Conservation (phyloP, 495 filamentous ascomycete genomes). For the Xylaria venustula region DNA sequence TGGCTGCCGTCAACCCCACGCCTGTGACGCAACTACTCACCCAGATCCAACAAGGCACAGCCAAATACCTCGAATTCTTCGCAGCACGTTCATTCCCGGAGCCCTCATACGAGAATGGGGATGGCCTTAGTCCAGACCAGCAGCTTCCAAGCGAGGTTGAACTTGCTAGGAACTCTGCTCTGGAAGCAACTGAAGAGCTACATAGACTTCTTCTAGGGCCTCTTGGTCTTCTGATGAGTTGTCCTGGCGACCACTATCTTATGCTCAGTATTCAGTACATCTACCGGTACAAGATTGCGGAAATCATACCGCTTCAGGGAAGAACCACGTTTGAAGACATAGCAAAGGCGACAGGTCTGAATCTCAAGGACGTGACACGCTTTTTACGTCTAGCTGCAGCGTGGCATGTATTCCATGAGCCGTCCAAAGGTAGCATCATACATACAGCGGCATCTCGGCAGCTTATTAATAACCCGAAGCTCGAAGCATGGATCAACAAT, state of each 20-base stretch:
- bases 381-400: neutral
- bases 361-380: neutral
- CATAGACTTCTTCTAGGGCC: neutral
- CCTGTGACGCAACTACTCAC: neutral
- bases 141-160: neutral
- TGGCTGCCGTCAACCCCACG: too few species aligned
- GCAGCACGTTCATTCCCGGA: neutral
- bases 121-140: neutral
- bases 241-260: neutral
- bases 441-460: neutral
- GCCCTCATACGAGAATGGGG: neutral
- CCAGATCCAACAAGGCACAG: neutral
- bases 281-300: neutral
- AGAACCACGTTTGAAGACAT: neutral
- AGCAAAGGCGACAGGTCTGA: neutral
- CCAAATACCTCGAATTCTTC: neutral
- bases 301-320: neutral
- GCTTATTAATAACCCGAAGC: neutral
- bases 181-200: neutral
- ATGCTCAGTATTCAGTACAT: neutral
- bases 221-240: neutral
- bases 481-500: neutral
- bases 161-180: neutral
- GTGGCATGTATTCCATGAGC: neutral
- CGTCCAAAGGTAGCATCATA: neutral